Percentiles rank a stretch among this genome's conserved stretches.
Conservation (phyloP, 768 basidiomycete genomes). For the Hygrocybe punicea region DNA sequence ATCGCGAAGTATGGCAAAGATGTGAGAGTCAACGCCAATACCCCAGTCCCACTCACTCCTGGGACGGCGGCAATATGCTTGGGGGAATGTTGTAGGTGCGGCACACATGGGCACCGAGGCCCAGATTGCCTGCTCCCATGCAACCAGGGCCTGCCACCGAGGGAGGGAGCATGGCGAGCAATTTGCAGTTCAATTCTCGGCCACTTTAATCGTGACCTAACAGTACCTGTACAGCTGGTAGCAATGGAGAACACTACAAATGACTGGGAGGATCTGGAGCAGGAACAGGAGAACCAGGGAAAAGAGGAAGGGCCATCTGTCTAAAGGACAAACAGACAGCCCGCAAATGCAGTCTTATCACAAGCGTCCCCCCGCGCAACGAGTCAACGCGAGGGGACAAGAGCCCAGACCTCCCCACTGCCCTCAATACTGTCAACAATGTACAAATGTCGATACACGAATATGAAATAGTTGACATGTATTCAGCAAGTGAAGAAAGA, state of each 20-base stretch:
- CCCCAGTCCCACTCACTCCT: too few species aligned
- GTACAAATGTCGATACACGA: too few species aligned
- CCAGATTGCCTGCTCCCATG: neutral
- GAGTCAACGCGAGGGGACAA: too few species aligned
- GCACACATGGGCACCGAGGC: neutral
- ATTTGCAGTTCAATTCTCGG: neutral
- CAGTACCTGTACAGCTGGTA: neutral
- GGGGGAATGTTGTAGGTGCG: neutral
- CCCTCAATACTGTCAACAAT: too few species aligned
- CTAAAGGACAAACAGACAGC: slow-evolving; percentile 10
- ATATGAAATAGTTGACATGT: too few species aligned
- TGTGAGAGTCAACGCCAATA: too few species aligned
- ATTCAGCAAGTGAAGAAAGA: neutral
- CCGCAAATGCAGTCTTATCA: neutral
- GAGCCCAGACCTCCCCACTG: too few species aligned
- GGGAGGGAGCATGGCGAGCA: neutral
- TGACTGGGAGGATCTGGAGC: neutral
- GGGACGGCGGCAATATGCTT: neutral
- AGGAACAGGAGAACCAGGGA: slow-evolving; percentile 11
- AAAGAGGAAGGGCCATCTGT: slow-evolving; percentile 23
- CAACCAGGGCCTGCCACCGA: neutral
- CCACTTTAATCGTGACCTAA: neutral
- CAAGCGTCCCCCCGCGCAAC: too few species aligned
- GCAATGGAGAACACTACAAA: neutral
- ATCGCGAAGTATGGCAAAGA: too few species aligned